A percentile compares a stretch with the other conserved stretches of the same genome.
Conservation (phyloP, 2,329 filamentous ascomycete genomes). For the Microcyclospora tardicrescens region DNA sequence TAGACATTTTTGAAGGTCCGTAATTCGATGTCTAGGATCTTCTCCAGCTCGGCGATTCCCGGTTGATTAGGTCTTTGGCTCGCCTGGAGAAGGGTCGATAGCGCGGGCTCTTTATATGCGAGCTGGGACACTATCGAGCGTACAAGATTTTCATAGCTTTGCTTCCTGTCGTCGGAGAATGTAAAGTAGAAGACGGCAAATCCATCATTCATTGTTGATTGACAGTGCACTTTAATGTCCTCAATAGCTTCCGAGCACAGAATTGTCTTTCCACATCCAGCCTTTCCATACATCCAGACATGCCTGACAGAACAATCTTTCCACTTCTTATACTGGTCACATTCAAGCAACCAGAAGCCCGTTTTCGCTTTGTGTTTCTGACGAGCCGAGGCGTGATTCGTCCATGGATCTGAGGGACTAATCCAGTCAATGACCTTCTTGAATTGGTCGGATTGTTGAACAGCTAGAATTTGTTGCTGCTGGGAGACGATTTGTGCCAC, state of each 20-base stretch:
- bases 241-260: conserved; percentile 12
- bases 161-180: conserved; percentile 10
- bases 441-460: conserved; percentile 5
- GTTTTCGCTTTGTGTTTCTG: conserved; percentile 3
- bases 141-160: conserved; percentile 7
- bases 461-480: conserved; percentile 2
- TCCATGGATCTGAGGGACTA: conserved; percentile 11
- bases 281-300: conserved; percentile 12
- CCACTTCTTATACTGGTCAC: conserved; percentile 8
- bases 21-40: conserved; percentile 7
- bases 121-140: conserved; percentile 9
- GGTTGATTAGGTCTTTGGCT: conserved; percentile 4
- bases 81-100: conserved; percentile 5
- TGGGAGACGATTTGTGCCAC: not conserved
- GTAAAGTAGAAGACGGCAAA: conserved; percentile 11
- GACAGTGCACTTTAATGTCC: conserved; percentile 5
- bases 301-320: conserved; percentile 6
- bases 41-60: conserved; percentile 6
- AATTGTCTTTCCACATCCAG: conserved; percentile 15
- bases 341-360: conserved; percentile 10
- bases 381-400: conserved; percentile 7
- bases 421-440: conserved; percentile 9
- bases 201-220: not conserved
- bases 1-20: conserved; percentile 12
- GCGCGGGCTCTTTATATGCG: conserved; percentile 5